A percentile compares a stretch with the other conserved stretches of the same genome.
Conservation (phyloP, 176 grass and related monocot genomes). For the Rhipidocladum racemiflorum region DNA sequence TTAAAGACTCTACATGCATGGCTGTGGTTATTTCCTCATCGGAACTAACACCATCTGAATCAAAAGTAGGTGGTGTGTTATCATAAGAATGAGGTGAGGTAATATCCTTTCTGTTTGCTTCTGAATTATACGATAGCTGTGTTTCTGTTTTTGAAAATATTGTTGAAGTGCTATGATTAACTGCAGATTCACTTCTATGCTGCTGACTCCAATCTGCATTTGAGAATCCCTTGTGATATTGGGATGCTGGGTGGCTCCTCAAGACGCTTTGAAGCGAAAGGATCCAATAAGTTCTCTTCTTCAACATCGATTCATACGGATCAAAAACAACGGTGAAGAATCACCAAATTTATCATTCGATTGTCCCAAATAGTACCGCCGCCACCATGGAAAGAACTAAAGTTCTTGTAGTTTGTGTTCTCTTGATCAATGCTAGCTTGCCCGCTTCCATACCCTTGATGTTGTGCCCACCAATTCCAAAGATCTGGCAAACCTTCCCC, state of each 20-base stretch:
- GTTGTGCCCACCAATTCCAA: slow-evolving; percentile 8
- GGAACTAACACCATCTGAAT: slow-evolving; percentile 70
- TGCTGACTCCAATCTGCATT: slow-evolving; percentile 38
- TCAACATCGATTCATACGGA: slow-evolving; percentile 65
- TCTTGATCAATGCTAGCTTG: slow-evolving; percentile 29
- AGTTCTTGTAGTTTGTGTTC: slow-evolving; percentile 10
- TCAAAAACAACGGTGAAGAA: slow-evolving; percentile 59
- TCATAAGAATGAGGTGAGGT: slow-evolving; percentile 35
- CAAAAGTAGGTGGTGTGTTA: slow-evolving; percentile 56
- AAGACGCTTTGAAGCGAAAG: slow-evolving; percentile 45
- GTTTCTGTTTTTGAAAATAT: slow-evolving; percentile 40
- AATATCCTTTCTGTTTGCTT: slow-evolving; percentile 38
- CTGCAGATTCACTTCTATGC: slow-evolving; percentile 42
- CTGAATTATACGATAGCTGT: slow-evolving; percentile 21
- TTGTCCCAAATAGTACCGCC: slow-evolving; percentile 34
- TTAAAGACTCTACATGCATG: slow-evolving; percentile 12
- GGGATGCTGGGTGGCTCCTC: slow-evolving; percentile 31
- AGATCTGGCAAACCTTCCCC: slow-evolving; percentile 33
- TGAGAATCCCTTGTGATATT: slow-evolving; percentile 27
- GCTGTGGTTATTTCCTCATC: slow-evolving; percentile 43
- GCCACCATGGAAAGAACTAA: slow-evolving; percentile 33
- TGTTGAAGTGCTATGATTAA: slow-evolving; percentile 31
- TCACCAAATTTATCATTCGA: slow-evolving; percentile 26
- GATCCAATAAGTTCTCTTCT: slow-evolving; percentile 57
- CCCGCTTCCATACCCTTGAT: slow-evolving; percentile 21